Percentiles rank a stretch among this genome's conserved stretches.
Evolutionary conservation across 257 asterid genomes (phyloP).

Genomic region (Leptodermis oblonga): DNA sequence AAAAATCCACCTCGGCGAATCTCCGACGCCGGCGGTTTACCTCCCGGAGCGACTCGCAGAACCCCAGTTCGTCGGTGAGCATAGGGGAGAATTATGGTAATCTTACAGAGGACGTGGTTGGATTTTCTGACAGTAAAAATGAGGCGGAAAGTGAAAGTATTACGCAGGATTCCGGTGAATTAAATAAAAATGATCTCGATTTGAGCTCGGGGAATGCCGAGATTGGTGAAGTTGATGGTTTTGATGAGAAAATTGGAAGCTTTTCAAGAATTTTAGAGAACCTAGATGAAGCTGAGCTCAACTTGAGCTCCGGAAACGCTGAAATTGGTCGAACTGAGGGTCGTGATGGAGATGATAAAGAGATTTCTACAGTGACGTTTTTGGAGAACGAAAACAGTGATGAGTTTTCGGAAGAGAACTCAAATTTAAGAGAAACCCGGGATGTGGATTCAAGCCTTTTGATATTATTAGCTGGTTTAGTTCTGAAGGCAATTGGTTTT

Average conservation of each 20-base stretch:
- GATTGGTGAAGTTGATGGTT: constrained; percentile 1
- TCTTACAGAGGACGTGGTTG: constrained; percentile 21
- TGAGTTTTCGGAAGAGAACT: constrained; percentile 27
- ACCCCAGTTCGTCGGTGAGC: constrained; percentile 26
- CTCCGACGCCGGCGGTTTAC: constrained; percentile 22
- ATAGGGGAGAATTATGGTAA: constrained; percentile 25
- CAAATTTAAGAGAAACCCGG: constrained; percentile 31
- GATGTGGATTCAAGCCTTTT: constrained; percentile 37
- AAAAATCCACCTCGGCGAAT: constrained; percentile 13
- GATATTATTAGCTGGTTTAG: constrained; percentile 35
- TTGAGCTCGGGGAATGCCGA: constrained; percentile 19
- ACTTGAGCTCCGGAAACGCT: constrained; percentile 20
- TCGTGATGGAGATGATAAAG: constrained; percentile 23
- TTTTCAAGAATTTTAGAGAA: background rate
- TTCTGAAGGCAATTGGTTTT: constrained; percentile 50
- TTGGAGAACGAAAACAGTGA: background rate
- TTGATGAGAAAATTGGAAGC: background rate
- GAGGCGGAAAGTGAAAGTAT: background rate
- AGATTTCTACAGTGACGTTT: constrained; percentile 7
- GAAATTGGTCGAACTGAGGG: constrained; percentile 3
- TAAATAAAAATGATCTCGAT: constrained; percentile 13
- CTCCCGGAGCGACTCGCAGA: constrained; percentile 3
- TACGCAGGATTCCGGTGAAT: background rate
- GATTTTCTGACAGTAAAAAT: constrained; percentile 20
- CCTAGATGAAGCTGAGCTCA: constrained; percentile 15